phyloP scores from a whole-genome alignment of 2,329 filamentous ascomycete species.

The Nannizzia gypsea region DNA sequence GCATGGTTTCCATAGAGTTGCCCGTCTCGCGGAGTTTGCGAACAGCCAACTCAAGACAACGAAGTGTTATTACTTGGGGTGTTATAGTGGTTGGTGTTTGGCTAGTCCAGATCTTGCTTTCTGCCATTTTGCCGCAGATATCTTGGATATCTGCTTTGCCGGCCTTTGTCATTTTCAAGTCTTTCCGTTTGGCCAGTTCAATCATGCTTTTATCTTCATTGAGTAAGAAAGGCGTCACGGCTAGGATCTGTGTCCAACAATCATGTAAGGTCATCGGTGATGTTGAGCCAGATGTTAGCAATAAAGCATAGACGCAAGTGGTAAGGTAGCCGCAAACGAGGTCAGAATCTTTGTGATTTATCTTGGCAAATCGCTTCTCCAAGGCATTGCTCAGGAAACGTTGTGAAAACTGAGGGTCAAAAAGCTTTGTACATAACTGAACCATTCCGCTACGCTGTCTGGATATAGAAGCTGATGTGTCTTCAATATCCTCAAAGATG shows the following conservation, averaged over 20 bases:
- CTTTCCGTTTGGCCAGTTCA: constrained; percentile 16
- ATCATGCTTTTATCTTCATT: constrained; percentile 21
- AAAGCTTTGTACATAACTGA: constrained; percentile 44
- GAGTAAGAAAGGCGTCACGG: constrained; percentile 21
- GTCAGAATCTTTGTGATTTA: constrained; percentile 50
- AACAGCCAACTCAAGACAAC: constrained; percentile 24
- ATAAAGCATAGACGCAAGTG: constrained; percentile 25
- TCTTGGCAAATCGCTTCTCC: constrained; percentile 55
- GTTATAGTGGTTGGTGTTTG: constrained; percentile 17
- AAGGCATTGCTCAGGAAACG: constrained; percentile 61
- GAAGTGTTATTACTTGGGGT: constrained; percentile 25
- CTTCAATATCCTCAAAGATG: constrained; percentile 49
- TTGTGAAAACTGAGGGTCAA: constrained; percentile 29
- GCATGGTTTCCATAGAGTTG: constrained; percentile 20
- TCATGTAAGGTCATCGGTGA: constrained; percentile 20
- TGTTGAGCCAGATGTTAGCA: constrained; percentile 19
- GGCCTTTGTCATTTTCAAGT: constrained; percentile 21
- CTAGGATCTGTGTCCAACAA: constrained; percentile 25
- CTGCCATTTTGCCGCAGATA: constrained; percentile 17
- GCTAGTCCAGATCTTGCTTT: constrained; percentile 19
- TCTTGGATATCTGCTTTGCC: constrained; percentile 23
- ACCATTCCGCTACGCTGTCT: constrained; percentile 43
- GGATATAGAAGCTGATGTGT: constrained; percentile 34
- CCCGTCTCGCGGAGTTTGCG: constrained; percentile 23
- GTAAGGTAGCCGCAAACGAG: constrained; percentile 23